Evolutionary conservation across 225 moss, liverwort and hornwort species (phyloP).

Genomic region (Sphagnum contortum): DNA sequence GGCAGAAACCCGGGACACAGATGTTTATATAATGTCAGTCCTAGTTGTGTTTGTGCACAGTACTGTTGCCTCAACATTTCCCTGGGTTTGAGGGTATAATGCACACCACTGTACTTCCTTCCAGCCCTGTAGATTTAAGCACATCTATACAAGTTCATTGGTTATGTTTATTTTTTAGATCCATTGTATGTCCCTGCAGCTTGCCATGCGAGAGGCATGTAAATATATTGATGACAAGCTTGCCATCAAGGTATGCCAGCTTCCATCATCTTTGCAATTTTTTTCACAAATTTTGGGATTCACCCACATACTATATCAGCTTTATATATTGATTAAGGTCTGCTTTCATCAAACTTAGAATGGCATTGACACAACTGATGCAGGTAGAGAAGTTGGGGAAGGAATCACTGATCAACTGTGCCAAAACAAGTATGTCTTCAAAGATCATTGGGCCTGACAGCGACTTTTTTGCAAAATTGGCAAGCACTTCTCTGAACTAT

Average conservation of each 20-base stretch:
- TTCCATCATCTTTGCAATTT: too few species aligned
- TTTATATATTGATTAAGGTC: neutral
- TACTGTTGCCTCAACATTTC: too few species aligned
- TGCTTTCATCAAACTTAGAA: neutral
- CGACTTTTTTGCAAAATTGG: conserved; percentile 89
- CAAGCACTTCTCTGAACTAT: conserved; percentile 7
- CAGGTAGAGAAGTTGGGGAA: conserved; percentile 94
- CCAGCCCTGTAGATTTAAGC: too few species aligned
- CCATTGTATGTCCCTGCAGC: conserved; percentile 20
- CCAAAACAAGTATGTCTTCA: conserved; percentile 91
- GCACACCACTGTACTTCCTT: too few species aligned
- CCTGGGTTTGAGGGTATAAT: too few species aligned
- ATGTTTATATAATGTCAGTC: too few species aligned
- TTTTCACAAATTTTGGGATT: too few species aligned
- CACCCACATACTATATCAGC: too few species aligned
- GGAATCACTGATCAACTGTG: conserved; percentile 70
- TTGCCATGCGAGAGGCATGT: conserved; percentile 92
- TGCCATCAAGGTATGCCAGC: conserved; percentile 49
- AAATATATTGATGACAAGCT: conserved; percentile 86
- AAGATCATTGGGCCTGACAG: conserved; percentile 86
- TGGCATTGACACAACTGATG: neutral
- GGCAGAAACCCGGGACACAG: too few species aligned
- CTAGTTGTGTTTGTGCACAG: too few species aligned
- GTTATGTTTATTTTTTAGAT: too few species aligned
- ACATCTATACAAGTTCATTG: too few species aligned